These are phyloP conservation scores for Tylopilus sp. DNA, from an alignment of 1,284 basidiomycete genomes.

Conservation along the genomic window DNA sequence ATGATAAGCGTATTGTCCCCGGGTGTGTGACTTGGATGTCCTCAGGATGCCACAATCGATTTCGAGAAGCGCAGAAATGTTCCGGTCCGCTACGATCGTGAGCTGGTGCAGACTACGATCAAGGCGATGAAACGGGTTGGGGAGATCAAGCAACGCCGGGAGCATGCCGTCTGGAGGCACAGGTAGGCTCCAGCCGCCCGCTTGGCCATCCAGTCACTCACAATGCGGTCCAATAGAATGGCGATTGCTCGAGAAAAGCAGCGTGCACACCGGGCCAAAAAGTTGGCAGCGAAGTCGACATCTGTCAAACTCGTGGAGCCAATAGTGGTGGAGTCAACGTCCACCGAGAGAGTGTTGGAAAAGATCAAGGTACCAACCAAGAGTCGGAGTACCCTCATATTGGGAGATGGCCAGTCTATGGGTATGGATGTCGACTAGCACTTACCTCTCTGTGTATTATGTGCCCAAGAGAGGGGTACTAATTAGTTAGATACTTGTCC, in stretches of 20 bases:
- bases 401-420: slow-evolving; percentile 74
- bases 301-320: slow-evolving; percentile 73
- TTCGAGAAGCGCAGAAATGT: slow-evolving; percentile 99
- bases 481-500: slow-evolving; percentile 14
- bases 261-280: slow-evolving; percentile 63
- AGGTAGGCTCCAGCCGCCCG: slow-evolving; percentile 47
- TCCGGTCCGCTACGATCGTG: slow-evolving; percentile 96
- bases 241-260: slow-evolving; percentile 69
- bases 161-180: slow-evolving; percentile 97
- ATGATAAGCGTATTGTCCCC: not conserved
- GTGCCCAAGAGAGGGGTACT: slow-evolving; percentile 19
- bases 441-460: not conserved
- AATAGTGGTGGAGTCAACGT: slow-evolving; percentile 42
- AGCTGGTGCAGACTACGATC: slow-evolving; percentile 90
- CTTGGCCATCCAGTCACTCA: slow-evolving; percentile 2
- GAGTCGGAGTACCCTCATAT: slow-evolving; percentile 66
- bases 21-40: not conserved
- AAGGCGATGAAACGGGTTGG: slow-evolving; percentile 94
- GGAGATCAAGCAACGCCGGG: slow-evolving; percentile 88
- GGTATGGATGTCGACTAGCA: slow-evolving; percentile 73
- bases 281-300: slow-evolving; percentile 51
- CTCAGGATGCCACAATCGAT: slow-evolving; percentile 94
- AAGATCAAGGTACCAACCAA: slow-evolving; percentile 77
- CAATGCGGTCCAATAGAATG: slow-evolving; percentile 55
- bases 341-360: slow-evolving; percentile 54